Evolutionary conservation across 2,329 filamentous ascomycete genomes (phyloP).

Genomic region (Fusarium incarnatum): DNA sequence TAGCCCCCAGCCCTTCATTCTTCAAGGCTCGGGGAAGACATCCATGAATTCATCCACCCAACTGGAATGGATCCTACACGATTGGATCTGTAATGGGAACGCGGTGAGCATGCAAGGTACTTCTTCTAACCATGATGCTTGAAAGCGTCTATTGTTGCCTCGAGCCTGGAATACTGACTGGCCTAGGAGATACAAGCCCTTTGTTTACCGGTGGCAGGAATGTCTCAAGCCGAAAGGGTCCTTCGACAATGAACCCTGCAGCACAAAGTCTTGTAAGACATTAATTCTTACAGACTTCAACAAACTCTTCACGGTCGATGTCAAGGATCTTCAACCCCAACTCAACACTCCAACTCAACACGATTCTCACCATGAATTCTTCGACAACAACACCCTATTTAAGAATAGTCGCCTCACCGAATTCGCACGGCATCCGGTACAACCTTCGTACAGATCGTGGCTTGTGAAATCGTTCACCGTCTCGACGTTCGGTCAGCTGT

Average conservation of each 20-base stretch:
- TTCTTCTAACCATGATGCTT: neutral
- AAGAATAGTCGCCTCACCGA: slow-evolving; percentile 14
- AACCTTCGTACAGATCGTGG: slow-evolving; percentile 34
- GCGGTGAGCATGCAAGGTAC: slow-evolving; percentile 21
- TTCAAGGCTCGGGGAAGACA: slow-evolving; percentile 19
- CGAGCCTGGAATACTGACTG: neutral
- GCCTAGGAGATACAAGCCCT: neutral
- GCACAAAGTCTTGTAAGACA: neutral
- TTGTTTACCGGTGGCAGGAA: neutral
- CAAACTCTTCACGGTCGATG: neutral
- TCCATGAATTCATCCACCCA: slow-evolving; percentile 3
- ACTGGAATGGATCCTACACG: neutral
- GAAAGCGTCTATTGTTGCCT: neutral
- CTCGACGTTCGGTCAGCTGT: slow-evolving; percentile 42
- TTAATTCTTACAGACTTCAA: neutral
- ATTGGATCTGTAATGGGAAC: neutral
- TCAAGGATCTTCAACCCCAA: neutral
- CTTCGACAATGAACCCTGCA: neutral
- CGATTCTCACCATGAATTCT: slow-evolving; percentile 4
- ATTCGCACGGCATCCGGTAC: slow-evolving; percentile 40
- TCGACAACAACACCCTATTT: slow-evolving; percentile 4
- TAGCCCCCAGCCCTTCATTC: neutral
- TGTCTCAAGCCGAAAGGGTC: neutral
- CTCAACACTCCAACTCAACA: slow-evolving; percentile 5
- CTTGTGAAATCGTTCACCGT: slow-evolving; percentile 43